These are phyloP conservation scores for Gnaphalium uliginosum DNA, from an alignment of 129 eudicot species.

Conservation along the genomic window DNA sequence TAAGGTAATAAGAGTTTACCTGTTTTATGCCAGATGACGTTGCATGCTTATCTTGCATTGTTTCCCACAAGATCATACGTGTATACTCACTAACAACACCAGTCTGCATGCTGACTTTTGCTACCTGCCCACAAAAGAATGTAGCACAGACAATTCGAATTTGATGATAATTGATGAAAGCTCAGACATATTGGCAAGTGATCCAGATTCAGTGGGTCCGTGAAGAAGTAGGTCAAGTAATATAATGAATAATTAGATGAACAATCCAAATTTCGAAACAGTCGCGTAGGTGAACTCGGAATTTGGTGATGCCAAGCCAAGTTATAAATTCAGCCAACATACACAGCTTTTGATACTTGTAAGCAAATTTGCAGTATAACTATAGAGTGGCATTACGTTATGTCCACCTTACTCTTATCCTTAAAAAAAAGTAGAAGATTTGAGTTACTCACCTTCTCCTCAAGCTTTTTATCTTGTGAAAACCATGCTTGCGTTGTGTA, in stretches of 20 bases:
- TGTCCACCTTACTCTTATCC: too few species aligned
- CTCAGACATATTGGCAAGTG: too few species aligned
- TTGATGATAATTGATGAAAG: too few species aligned
- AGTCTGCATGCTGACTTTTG: conserved; percentile 58
- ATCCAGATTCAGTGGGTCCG: too few species aligned
- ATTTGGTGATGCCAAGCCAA: too few species aligned
- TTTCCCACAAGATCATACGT: conserved; percentile 72
- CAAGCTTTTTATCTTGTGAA: conserved; percentile 59
- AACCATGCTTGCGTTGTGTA: conserved; percentile 79
- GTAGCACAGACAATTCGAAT: neutral
- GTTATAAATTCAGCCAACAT: neutral
- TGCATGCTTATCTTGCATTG: conserved; percentile 38
- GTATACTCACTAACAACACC: conserved; percentile 73
- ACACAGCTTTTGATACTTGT: conserved; percentile 3
- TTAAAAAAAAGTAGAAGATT: neutral
- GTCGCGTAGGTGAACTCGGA: too few species aligned
- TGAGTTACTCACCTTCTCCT: conserved; percentile 58
- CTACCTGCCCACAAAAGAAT: conserved; percentile 48
- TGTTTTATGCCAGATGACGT: conserved; percentile 35
- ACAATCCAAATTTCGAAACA: too few species aligned
- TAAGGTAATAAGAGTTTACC: too few species aligned
- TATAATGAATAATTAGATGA: too few species aligned
- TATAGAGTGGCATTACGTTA: neutral
- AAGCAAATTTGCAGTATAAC: neutral
- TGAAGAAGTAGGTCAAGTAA: too few species aligned